Evolutionary conservation across 768 basidiomycete species (phyloP).

Genomic region (Coprinellus aureogranulatus): DNA sequence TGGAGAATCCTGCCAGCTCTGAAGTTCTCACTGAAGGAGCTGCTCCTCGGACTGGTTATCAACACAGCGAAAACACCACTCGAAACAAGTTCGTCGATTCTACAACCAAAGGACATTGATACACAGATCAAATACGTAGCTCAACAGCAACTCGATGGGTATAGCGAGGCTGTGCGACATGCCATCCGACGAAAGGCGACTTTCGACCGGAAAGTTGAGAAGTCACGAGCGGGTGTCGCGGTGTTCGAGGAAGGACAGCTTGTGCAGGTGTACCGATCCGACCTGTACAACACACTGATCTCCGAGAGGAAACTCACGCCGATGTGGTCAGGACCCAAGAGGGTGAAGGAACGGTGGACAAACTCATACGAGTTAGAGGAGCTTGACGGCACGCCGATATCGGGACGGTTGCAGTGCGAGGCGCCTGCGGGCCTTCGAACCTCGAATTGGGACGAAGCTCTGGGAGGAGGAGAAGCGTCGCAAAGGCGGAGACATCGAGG

Average conservation of each 20-base stretch:
- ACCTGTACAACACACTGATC: slow-evolving; percentile 24
- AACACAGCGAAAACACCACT: slow-evolving; percentile 20
- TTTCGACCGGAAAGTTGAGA: slow-evolving; percentile 24
- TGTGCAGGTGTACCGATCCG: slow-evolving; percentile 29
- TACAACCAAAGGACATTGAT: slow-evolving; percentile 2
- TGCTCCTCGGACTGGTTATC: slow-evolving; percentile 16
- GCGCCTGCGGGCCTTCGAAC: slow-evolving; percentile 5
- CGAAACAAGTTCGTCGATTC: neutral
- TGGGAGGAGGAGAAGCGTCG: slow-evolving; percentile 1
- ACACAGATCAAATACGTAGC: slow-evolving; percentile 26
- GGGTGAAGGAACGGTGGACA: slow-evolving; percentile 1
- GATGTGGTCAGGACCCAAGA: slow-evolving; percentile 28
- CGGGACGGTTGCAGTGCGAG: slow-evolving; percentile 6
- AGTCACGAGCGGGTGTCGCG: slow-evolving; percentile 14
- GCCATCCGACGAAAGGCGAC: slow-evolving; percentile 20
- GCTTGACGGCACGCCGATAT: slow-evolving; percentile 3
- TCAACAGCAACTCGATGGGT: slow-evolving; percentile 30
- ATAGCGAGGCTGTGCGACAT: slow-evolving; percentile 19
- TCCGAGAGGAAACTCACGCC: slow-evolving; percentile 26
- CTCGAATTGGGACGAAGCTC: slow-evolving; percentile 7
- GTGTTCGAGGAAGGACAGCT: slow-evolving; percentile 23
- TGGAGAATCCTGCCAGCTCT: neutral
- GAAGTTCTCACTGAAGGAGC: neutral
- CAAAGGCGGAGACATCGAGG: neutral
- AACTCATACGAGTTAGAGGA: slow-evolving; percentile 12